These are phyloP conservation scores for Talaromyces pinophilus DNA, from an alignment of 2,329 filamentous ascomycete species.

Conservation along the genomic window DNA sequence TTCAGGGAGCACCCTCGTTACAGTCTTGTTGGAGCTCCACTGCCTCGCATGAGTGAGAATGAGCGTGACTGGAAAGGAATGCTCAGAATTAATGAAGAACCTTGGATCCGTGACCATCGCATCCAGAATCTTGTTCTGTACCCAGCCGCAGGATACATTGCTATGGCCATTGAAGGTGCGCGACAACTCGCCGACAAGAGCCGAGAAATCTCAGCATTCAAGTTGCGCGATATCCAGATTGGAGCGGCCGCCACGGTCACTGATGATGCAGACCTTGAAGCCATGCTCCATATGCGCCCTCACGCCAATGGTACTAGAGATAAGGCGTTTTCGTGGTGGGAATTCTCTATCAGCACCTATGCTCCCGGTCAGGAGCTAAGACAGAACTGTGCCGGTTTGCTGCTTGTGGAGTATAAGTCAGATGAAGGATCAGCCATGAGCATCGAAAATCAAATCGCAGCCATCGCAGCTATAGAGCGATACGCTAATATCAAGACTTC, in stretches of 20 bases:
- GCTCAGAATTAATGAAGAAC: neutral
- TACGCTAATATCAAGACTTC: neutral
- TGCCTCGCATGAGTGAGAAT: neutral
- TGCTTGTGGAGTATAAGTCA: conserved; percentile 14
- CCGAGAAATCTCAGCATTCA: neutral
- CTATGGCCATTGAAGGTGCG: conserved; percentile 9
- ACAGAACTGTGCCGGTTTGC: conserved; percentile 15
- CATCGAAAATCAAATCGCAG: conserved; percentile 1
- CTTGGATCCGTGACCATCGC: conserved; percentile 23
- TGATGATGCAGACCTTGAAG: neutral
- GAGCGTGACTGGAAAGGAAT: neutral
- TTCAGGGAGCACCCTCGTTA: conserved; percentile 33
- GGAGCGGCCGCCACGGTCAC: neutral
- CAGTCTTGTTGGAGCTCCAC: conserved; percentile 1
- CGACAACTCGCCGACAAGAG: neutral
- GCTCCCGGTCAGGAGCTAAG: neutral
- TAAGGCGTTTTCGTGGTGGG: neutral
- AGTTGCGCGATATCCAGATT: neutral
- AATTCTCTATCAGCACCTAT: neutral
- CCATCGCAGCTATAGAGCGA: neutral
- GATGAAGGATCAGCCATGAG: conserved; percentile 7
- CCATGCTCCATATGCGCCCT: neutral
- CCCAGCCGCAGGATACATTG: conserved; percentile 1
- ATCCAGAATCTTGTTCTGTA: conserved; percentile 8
- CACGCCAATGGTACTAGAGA: neutral